Base-by-base conservation (phyloP, 1,139 yeast species). In the Geotrichum cucujoidarum region DNA sequence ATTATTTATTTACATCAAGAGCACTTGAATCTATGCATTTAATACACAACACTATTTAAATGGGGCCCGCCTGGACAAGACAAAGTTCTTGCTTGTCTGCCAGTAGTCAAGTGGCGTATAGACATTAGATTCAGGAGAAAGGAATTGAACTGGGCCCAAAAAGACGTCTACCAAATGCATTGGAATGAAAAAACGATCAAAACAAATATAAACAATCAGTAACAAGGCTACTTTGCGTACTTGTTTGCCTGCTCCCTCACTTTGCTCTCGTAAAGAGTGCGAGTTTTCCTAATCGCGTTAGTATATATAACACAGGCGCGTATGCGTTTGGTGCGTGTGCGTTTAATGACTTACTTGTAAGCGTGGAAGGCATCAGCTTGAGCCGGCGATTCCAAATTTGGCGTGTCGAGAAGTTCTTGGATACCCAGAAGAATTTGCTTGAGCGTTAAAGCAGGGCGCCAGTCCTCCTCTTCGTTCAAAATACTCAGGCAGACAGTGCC, bases 301-400 rank as follows among this genome's bases (percentile, higher is more conserved):
- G 27, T 24, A 6, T 24, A 24, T 6, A 24, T 10, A 6, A 6
- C 10, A 6, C 27, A 24, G 10, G 10, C 8, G 59, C 57, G 32
- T 50, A 48, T 27, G 47, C 13, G 20, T 5, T 6, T 11, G 25
- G 10, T n/a, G n/a, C n/a, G n/a, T n/a, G n/a, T n/a, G 27, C n/a
- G n/a, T 17, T 14, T 1, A 21, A 31, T 24, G 10, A 35, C 58
- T 17, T 43, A 53, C 49, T 52, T 56, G 57, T 80, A 92, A 1
- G 95, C 87, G 62, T 83, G 80, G 83, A 90, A 94, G 2, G 98
- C 97, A 2, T 95, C 95, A 56, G 88, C 95, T 67, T 92, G 99
- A 0, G 98, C 98, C 1, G 99, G 99, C 0, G 97, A 88, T 52
- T 84, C 82, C 27, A 95, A 94, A 63, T 94, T 94, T 30, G 99